Base-by-base conservation (phyloP, 2,329 filamentous ascomycete genomes). In the Hypoxylon sp. region DNA sequence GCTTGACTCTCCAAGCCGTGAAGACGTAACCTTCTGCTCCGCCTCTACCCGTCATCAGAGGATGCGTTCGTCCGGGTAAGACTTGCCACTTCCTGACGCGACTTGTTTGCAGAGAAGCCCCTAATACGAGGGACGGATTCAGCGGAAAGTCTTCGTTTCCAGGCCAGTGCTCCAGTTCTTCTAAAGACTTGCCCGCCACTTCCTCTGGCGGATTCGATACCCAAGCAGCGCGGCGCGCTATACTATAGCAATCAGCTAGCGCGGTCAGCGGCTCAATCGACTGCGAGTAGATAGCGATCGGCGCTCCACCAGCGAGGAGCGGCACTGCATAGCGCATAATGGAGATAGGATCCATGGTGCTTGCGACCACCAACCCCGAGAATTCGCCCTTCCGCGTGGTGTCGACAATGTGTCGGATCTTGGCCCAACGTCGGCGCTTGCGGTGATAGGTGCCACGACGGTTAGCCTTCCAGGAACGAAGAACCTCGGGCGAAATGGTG, bases 21-120 rank as follows among this genome's bases (percentile, higher is more conserved):
- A 98, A 94, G 2, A 99, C 78, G 78, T 93, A 99, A 0, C 96
- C 96, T 76, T 98, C 95, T 0, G 93, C 89, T 0, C 95, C 95
- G 19, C 96, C 96, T 43, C 88, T 87, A 38, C 90, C 90, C 65
- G 93, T 97, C 96, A 99, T 99, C 60, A 97, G 80, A 5, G 96
- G 96, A 81, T 99, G 96, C 57, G 96, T 98, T 59, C 96, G 84
- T 0, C 93, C 93, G 0, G 96, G 96, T 50, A 99, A 80, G 1
- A 98, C 94, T 82, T 99, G 96, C 93, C 93, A 98, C 58, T 88
- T 85, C 68, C 92, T 86, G 4, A 92, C 90, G 13, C 93, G 86
- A 51, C 91, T 92, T 2, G 90, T 96, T 81, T 98, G 94, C 58
- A 99, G 84, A 11, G 86, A 89, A 0, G 93, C 90, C 0, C 91